Conservation (phyloP, 2,329 filamentous ascomycete species). For the Dothideomycetidae sp. region DNA sequence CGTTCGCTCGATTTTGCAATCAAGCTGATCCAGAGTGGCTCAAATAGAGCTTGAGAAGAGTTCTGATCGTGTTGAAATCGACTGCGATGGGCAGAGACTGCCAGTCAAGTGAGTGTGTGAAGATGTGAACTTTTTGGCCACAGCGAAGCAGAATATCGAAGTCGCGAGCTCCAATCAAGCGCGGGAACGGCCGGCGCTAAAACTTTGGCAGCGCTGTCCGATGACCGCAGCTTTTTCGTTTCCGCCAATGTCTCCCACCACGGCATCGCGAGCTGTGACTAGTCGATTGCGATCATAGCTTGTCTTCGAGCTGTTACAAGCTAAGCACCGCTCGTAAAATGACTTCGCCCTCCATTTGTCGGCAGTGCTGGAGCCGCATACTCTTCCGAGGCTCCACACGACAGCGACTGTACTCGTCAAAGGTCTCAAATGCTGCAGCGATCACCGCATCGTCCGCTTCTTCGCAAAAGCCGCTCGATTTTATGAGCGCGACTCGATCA, state of each 20-base stretch:
- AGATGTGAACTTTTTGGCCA: constrained; percentile 5
- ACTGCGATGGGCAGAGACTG: too few species aligned
- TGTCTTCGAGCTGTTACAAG: too few species aligned
- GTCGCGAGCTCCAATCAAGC: not conserved
- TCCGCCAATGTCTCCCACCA: too few species aligned
- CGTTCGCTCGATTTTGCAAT: too few species aligned
- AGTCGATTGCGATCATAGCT: too few species aligned
- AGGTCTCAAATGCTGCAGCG: not conserved
- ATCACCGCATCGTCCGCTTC: not conserved
- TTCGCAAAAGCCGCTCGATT: not conserved
- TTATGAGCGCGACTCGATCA: too few species aligned
- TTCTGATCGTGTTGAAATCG: too few species aligned
- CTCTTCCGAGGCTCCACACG: constrained; percentile 1
- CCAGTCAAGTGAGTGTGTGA: too few species aligned
- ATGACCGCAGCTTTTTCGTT: too few species aligned
- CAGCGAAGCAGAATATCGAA: constrained; percentile 1
- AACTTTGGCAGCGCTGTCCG: constrained; percentile 5
- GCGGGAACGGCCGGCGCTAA: constrained; percentile 7
- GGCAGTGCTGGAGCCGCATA: not conserved
- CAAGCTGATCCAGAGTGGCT: too few species aligned
- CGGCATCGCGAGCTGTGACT: too few species aligned
- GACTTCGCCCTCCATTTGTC: not conserved
- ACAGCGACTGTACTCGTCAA: constrained; percentile 5
- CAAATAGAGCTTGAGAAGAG: too few species aligned
- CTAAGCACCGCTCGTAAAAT: constrained; percentile 1